Evolutionary conservation across 192 early-diverging fungal species (phyloP), one percentile per base, ranked within the genome.

Genomic region (Mortierella claussenii): DNA sequence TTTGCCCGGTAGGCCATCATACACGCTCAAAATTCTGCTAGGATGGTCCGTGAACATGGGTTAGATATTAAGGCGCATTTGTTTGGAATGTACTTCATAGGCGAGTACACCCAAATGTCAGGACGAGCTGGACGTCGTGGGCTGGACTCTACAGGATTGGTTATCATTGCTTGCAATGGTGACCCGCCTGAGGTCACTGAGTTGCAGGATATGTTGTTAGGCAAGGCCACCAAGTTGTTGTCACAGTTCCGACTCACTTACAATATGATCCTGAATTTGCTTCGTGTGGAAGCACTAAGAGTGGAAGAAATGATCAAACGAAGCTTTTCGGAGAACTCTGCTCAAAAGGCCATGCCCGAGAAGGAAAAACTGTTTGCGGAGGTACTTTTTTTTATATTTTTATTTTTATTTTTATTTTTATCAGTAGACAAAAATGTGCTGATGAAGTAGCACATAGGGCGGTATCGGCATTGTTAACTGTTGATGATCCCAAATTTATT

Each of bases 61-160:
- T n/a, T n/a, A n/a, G n/a, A n/a, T n/a, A n/a, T n/a, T n/a, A n/a
- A n/a, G n/a, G n/a, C n/a, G n/a, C n/a, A 13, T 31, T 33, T 54
- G 17, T 17, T 40, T 20, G 53, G 6, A 3, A n/a, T 34, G 49
- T 43, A 18, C 42, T 44, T 62, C 53, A 45, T 50, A 90, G 92
- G 94, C 49, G 97, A 99, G 69, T 99, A 99, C 78, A 99, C 95
- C 5, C 97, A 99, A 87, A 99, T 99, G 97, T 94, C 94, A 15
- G 97, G 97, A 0, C 89, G 97, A 47, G 97, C 97, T 43, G 97
- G 97, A 46, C 87, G 97, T 57, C 92, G 96, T 84, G 96, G 95
- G 9, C 81, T 96, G 24, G 97, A 99, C 64, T 82, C 84, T 17
- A 97, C 94, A 7, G 97, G 97, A 24, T 83, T 93, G 20, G 97